Evolutionary conservation across 768 basidiomycete genomes (phyloP).

Genomic region (Grammothele lineata): DNA sequence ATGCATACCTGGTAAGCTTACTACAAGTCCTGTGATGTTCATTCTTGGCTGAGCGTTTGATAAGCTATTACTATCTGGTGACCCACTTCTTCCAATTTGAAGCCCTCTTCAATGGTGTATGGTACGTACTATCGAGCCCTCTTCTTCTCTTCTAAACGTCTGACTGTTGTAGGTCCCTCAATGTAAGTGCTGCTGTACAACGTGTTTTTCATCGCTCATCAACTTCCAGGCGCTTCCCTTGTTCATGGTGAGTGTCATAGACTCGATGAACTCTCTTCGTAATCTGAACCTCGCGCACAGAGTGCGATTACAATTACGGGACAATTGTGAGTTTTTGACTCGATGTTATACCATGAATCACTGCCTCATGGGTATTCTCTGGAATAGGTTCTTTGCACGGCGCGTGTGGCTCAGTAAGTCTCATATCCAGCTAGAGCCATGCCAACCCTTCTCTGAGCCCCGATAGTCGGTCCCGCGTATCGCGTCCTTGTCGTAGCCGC

Average conservation of each 20-base stretch:
- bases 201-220: not conserved
- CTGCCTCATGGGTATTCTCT: too few relatives aligned
- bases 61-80: not conserved
- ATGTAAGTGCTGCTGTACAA: not conserved
- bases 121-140: not conserved
- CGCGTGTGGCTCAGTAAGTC: not conserved
- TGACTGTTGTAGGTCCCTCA: not conserved
- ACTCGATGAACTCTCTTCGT: too few relatives aligned
- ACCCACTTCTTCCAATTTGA: not conserved
- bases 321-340: too few relatives aligned
- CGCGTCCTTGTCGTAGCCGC: not conserved
- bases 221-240: not conserved
- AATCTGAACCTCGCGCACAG: too few relatives aligned
- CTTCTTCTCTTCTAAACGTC: too few relatives aligned
- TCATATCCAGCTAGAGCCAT: too few relatives aligned
- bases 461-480: not conserved
- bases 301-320: too few relatives aligned
- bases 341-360: too few relatives aligned
- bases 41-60: too few relatives aligned
- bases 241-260: not conserved
- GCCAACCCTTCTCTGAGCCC: too few relatives aligned
- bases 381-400: not conserved
- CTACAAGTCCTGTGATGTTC: too few relatives aligned
- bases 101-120: not conserved
- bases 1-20: slow-evolving; percentile 2